phyloP scores from a whole-genome alignment of 257 asterid genomes.

The Primulina tabacum region DNA sequence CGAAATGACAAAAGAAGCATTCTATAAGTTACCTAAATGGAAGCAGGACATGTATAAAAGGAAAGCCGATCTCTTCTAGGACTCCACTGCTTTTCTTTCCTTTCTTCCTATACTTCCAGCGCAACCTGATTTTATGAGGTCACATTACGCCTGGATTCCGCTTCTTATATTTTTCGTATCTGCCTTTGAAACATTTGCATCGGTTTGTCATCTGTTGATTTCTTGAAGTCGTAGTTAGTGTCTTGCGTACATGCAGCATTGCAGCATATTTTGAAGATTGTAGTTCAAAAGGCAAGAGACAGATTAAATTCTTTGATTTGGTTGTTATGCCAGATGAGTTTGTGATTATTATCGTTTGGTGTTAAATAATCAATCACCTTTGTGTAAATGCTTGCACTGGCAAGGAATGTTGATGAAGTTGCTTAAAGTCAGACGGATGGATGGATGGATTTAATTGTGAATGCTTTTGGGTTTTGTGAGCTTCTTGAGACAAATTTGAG shows the following conservation, averaged over 20 bases:
- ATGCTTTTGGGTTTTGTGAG: conserved; percentile 10
- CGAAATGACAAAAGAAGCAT: conserved; percentile 61
- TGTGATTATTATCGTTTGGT: conserved; percentile 31
- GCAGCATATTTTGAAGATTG: conserved; percentile 21
- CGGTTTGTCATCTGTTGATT: conserved; percentile 28
- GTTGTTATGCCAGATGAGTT: conserved; percentile 35
- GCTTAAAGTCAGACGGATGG: background rate
- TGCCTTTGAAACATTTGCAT: conserved; percentile 18
- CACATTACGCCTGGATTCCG: conserved; percentile 29
- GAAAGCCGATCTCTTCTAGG: conserved; percentile 87
- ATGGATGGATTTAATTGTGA: conserved; percentile 14
- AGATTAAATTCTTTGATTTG: conserved; percentile 43
- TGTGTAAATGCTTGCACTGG: conserved; percentile 28
- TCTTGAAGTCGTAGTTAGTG: conserved; percentile 11
- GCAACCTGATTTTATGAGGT: conserved; percentile 35
- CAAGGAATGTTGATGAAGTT: conserved; percentile 26
- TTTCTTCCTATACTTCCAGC: conserved; percentile 21
- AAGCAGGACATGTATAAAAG: conserved; percentile 77
- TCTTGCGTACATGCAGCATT: conserved; percentile 16
- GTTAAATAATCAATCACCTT: conserved; percentile 10
- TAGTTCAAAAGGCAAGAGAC: conserved; percentile 25
- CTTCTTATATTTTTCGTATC: conserved; percentile 24
- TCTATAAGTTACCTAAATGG: conserved; percentile 80
- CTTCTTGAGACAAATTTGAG: background rate
- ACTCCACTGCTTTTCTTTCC: conserved; percentile 14